Evolutionary conservation across 2,329 filamentous ascomycete genomes (phyloP), one percentile per base, ranked within the genome.

Genomic region (Dactylellina parvicollis): DNA sequence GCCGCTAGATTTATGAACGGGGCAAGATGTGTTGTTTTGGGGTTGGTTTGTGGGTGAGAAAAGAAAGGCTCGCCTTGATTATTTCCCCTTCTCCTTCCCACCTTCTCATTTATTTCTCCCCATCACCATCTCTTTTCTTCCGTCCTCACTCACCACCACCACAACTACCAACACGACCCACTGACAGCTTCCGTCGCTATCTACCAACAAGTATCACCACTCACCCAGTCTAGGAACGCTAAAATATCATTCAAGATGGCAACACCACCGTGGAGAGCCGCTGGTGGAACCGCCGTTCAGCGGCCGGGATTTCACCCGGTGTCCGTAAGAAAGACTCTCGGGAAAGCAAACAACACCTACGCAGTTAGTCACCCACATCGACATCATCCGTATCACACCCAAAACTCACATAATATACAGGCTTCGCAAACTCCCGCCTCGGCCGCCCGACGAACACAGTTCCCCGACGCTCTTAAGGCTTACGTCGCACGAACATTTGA

Each of bases 401-500:
- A 24, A 62, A 14, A 49, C 69, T 66, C 47, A 66, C 54, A 32
- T 60, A 24, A n/a, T 16, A 12, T 14, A 50, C 69, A 66, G 60
- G 24, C 54, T 18, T 34, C 60, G 16, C 69, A 74, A 40, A 20
- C 46, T 14, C 22, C 56, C 9, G 38, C 28, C n/a, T 22, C 22
- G 18, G 46, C 70, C 18, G 47, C 61, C 20, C 40, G 56, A 24
- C 52, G 64, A 60, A 74, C 70, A 3, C 70, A 74, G 55, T 78
- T 78, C 30, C 77, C 77, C 22, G 77, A 78, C 59, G 74, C 76
- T n/a, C 60, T 78, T 40, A 78, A 78, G 62, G 71, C 76, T 47
- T 78, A 78, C 65, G 77, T 78, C 46, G 77, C 77, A 44, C 75
- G 77, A 79, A 93, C 92, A 24, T 98, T 98, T 80, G 88, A 78